Evolutionary conservation across 148 eudicot genomes (phyloP), one percentile per base, ranked within the genome.

Genomic region (Rhododendron henanense): DNA sequence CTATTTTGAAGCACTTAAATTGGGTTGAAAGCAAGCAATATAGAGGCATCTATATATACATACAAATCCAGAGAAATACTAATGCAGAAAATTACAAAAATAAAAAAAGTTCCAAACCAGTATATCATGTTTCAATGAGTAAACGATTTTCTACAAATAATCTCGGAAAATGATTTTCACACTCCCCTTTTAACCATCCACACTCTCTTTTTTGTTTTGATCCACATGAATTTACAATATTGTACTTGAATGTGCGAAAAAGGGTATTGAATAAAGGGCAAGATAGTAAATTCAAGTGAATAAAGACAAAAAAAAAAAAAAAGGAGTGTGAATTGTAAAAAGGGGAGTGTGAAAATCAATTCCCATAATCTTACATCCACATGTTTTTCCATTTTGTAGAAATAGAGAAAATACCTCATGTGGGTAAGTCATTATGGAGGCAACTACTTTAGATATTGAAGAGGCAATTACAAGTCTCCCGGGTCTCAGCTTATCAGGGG

Each of bases 351-450:
- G 45, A 41, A 41, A 41, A 41, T 41, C 7, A 41, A 41, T 41
- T 41, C 45, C 45, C 45, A 41, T 41, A 41, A 41, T 41, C 45
- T 41, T 6, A 41, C 6, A 41, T 41, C 28, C 8, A 9, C 11
- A 67, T 25, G 14, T 25, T 67, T 41, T 67, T 67, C 41, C 39
- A 2, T 67, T 10, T 69, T 69, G 75, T 4, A 71, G 76, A 33
- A 31, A 71, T 71, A 71, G 41, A 71, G 76, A 71, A 87, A 84
- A 63, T 88, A 94, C 98, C 96, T 96, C 99, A 16, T 96, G 98
- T 11, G 99, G 99, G 78, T 96, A 96, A 82, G 99, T 96, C 90
- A 89, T 84, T 63, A 96, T 53, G 47, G 99, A 96, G 35, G 99
- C 99, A 84, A 91, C 87, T 84, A 95, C 84, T 92, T 96, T 96